phyloP scores from a whole-genome alignment of 192 early-diverging fungal species.

The Linnemannia schmuckeri region DNA sequence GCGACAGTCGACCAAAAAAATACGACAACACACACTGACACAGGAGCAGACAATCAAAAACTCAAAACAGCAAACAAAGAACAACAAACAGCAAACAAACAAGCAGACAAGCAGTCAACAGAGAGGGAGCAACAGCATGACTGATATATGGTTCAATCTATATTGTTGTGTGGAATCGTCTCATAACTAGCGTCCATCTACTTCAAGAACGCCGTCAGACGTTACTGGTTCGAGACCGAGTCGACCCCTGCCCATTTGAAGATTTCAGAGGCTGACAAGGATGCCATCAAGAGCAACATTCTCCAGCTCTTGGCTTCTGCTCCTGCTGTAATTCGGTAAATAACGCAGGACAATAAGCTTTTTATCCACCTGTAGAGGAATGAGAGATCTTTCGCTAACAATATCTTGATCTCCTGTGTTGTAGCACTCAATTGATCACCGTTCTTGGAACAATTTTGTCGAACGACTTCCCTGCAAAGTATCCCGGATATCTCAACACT shows the following conservation, averaged over 20 bases:
- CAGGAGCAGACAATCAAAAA: neutral
- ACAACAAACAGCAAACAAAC: too few relatives aligned
- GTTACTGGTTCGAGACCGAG: constrained; percentile 55
- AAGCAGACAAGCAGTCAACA: neutral
- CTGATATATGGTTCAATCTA: neutral
- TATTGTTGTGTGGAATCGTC: neutral
- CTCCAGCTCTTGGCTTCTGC: constrained; percentile 49
- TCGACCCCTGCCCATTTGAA: constrained; percentile 42
- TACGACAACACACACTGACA: neutral
- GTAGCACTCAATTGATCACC: constrained; percentile 81
- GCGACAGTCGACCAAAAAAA: neutral
- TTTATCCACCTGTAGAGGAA: neutral
- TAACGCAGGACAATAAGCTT: neutral
- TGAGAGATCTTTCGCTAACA: neutral
- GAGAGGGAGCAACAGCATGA: neutral
- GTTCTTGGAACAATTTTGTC: constrained; percentile 82
- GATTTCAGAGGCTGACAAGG: constrained; percentile 49
- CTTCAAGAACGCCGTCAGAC: constrained; percentile 55
- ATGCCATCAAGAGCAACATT: constrained; percentile 48
- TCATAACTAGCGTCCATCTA: constrained; percentile 46
- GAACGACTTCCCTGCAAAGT: constrained; percentile 84
- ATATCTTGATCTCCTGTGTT: neutral
- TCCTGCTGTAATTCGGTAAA: constrained; percentile 46
- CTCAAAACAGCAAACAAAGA: too few relatives aligned
- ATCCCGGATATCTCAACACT: constrained; percentile 83